These are phyloP conservation scores for Phenoliferia sp. DNA, from an alignment of 1,284 basidiomycete genomes.

Conservation along the genomic window DNA sequence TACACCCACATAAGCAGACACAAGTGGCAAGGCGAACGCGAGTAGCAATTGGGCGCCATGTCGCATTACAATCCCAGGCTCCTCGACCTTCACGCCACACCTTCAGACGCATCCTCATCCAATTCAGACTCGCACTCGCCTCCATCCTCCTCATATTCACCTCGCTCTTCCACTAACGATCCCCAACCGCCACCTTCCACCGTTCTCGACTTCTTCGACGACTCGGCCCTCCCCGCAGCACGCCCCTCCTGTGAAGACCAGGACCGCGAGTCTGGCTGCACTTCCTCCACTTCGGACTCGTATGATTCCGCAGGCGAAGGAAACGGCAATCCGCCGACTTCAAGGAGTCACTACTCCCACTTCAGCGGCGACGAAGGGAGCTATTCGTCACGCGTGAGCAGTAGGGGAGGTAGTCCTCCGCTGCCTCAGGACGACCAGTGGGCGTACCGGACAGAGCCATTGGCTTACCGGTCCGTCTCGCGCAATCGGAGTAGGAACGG, in stretches of 20 bases:
- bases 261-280: conserved; percentile 4
- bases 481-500: conserved; percentile 17
- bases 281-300: conserved; percentile 18
- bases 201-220: background rate
- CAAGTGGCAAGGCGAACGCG: too few relatives aligned
- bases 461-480: conserved; percentile 14
- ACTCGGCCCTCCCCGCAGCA: background rate
- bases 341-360: background rate
- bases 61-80: background rate
- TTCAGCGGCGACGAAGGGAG: conserved; percentile 14
- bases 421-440: background rate
- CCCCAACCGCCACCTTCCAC: background rate
- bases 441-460: conserved; percentile 8
- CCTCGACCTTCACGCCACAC: background rate
- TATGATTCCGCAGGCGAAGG: conserved; percentile 27
- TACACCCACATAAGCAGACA: too few relatives aligned
- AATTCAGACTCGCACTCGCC: background rate
- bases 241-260: conserved; percentile 3
- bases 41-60: too few relatives aligned
- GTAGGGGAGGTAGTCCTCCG: conserved; percentile 15
- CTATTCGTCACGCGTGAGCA: conserved; percentile 19
- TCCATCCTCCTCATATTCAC: background rate
- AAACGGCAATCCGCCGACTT: background rate
- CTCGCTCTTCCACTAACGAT: background rate
- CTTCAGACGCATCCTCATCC: background rate